Conservation (phyloP, 352 stramenopile genomes). For the Phytophthora macrochlamydospora region DNA sequence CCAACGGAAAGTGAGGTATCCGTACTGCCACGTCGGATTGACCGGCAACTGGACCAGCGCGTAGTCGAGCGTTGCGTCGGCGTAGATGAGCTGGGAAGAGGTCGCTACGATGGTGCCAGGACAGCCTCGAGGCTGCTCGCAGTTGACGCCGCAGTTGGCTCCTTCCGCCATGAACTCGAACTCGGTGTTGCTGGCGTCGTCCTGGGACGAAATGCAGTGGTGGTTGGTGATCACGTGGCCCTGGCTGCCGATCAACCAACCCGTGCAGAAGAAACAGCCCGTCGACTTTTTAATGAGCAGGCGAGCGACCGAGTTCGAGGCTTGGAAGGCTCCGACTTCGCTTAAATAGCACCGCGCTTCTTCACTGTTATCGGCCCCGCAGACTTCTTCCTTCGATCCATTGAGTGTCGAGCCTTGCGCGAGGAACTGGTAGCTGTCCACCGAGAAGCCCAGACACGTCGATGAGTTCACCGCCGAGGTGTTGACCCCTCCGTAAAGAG, state of each 20-base stretch:
- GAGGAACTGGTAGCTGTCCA: slow-evolving; percentile 58
- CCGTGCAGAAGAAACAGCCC: slow-evolving; percentile 71
- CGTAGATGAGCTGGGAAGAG: slow-evolving; percentile 46
- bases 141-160: slow-evolving; percentile 38
- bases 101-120: slow-evolving; percentile 34
- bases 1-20: slow-evolving; percentile 60
- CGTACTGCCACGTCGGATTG: slow-evolving; percentile 52
- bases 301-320: slow-evolving; percentile 48
- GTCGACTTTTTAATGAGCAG: slow-evolving; percentile 68
- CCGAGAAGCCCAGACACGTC: slow-evolving; percentile 51
- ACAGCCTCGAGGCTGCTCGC: slow-evolving; percentile 39
- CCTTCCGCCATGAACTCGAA: slow-evolving; percentile 74
- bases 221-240: slow-evolving; percentile 83
- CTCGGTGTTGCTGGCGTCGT: slow-evolving; percentile 60
- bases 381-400: slow-evolving; percentile 57
- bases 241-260: slow-evolving; percentile 76
- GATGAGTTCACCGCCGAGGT: slow-evolving; percentile 24
- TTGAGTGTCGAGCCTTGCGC: slow-evolving; percentile 28
- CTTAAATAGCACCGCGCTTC: slow-evolving; percentile 60
- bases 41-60: slow-evolving; percentile 67
- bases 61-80: slow-evolving; percentile 54
- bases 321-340: slow-evolving; percentile 20
- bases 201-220: slow-evolving; percentile 67
- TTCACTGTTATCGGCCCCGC: slow-evolving; percentile 59
- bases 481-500: slow-evolving; percentile 41